Base-by-base conservation (phyloP, 257 asterid genomes). In the Henckelia pumila region DNA sequence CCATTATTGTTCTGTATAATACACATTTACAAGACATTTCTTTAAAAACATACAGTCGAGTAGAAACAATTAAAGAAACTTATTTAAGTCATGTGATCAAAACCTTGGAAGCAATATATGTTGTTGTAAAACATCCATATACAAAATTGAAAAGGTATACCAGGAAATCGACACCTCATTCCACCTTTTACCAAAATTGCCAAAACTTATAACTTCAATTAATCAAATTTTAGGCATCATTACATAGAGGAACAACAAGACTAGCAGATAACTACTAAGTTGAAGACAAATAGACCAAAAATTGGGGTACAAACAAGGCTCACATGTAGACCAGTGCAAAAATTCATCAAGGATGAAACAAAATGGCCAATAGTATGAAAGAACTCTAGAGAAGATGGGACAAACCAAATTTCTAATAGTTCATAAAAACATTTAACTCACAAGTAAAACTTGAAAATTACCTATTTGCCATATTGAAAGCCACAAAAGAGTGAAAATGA, bases 401-500 rank as follows among this genome's bases (percentile, higher is more conserved):
- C 53, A 16, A 44, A 16, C 20, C 53, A 44, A 44, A 14, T 44
- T 10, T 37, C 49, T 37, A 37, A 37, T 35, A 35, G 8, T 35
- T 35, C 44, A 35, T 35, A 35, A 9, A 35, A 7, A 35, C 44
- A 35, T 1, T 35, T 35, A 40, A 10, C 17, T 40, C 50, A 40
- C 50, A 40, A 40, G 50, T 40, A 40, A 40, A 40, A 40, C 50
- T 40, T 40, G 50, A 40, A 40, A 30, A 69, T 77, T 83, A 93
- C 99, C 95, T 88, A 59, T 87, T 81, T 61, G 99, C 99, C 55
- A 84, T 91, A 70, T 79, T 91, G 79, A 87, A 94, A 56, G 98
- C 88, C 69, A 91, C 99, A 40, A 94, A 94, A 61, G 99, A 84
- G 69, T 94, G 99, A 78, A 94, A 94, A 77, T 94, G 95, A 71